Percentiles rank a stretch among this genome's conserved stretches.
Evolutionary conservation across 2,329 filamentous ascomycete species (phyloP).

Genomic region (Chaetomiaceae sp.): DNA sequence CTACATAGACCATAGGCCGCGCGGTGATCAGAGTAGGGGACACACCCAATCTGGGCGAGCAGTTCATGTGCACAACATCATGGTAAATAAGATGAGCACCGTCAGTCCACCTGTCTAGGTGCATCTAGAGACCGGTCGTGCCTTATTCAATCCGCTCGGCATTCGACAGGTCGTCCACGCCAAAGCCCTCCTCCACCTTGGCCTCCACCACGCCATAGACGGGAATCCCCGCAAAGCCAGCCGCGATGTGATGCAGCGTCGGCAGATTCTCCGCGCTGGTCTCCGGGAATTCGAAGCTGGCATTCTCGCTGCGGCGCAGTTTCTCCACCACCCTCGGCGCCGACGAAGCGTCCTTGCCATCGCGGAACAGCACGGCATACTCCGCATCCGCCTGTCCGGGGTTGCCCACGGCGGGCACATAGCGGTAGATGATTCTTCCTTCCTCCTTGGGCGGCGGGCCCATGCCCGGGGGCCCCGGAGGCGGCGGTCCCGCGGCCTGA

Average conservation of each 20-base stretch:
- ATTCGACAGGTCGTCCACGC: slow-evolving; percentile 42
- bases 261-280: slow-evolving; percentile 50
- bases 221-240: slow-evolving; percentile 48
- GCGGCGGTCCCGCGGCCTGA: neutral
- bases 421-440: slow-evolving; percentile 38
- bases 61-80: too few species aligned
- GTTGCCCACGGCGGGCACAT: slow-evolving; percentile 49
- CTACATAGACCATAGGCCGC: too few species aligned
- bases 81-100: too few species aligned
- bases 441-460: neutral
- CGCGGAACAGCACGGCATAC: slow-evolving; percentile 38
- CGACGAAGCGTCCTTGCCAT: slow-evolving; percentile 31
- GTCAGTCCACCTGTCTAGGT: too few species aligned
- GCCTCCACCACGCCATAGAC: slow-evolving; percentile 50
- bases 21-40: too few species aligned
- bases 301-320: slow-evolving; percentile 34
- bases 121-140: too few species aligned
- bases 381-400: slow-evolving; percentile 47
- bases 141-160: slow-evolving; percentile 28
- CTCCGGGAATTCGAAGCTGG: slow-evolving; percentile 41
- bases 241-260: slow-evolving; percentile 53
- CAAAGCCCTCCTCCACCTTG: slow-evolving; percentile 49
- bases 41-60: too few species aligned
- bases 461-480: neutral
- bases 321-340: slow-evolving; percentile 23